Evolutionary conservation across 2,329 filamentous ascomycete genomes (phyloP).

Genomic region (Fonsecaea nubica): DNA sequence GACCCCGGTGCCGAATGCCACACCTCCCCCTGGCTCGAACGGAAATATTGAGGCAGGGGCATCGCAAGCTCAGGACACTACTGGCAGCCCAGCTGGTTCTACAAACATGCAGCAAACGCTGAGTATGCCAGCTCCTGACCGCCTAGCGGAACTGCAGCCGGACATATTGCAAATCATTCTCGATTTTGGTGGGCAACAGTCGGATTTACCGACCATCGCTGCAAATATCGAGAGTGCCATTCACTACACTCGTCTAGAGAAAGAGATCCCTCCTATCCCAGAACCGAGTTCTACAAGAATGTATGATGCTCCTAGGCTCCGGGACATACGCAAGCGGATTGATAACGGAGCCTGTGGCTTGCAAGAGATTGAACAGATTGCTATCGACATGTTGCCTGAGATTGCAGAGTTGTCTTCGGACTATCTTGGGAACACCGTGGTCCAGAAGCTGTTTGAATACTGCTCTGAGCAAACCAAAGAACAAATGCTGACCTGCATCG

Average conservation of each 20-base stretch:
- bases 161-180: slow-evolving; percentile 86
- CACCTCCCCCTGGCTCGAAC: slow-evolving; percentile 79
- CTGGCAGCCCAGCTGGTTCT: slow-evolving; percentile 42
- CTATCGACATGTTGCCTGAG: slow-evolving; percentile 92
- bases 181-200: slow-evolving; percentile 83
- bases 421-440: slow-evolving; percentile 98
- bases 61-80: slow-evolving; percentile 42
- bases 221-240: slow-evolving; percentile 78
- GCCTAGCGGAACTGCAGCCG: slow-evolving; percentile 76
- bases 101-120: slow-evolving; percentile 34
- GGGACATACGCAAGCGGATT: slow-evolving; percentile 96
- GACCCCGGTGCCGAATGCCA: slow-evolving; percentile 87
- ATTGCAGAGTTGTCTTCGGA: slow-evolving; percentile 94
- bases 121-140: slow-evolving; percentile 53
- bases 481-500: slow-evolving; percentile 86
- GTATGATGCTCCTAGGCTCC: slow-evolving; percentile 90
- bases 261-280: slow-evolving; percentile 86
- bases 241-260: slow-evolving; percentile 71
- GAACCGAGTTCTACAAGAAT: slow-evolving; percentile 88
- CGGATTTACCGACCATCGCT: slow-evolving; percentile 76
- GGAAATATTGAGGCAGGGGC: slow-evolving; percentile 28
- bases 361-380: slow-evolving; percentile 89
- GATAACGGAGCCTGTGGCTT: slow-evolving; percentile 89
- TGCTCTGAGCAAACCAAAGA: slow-evolving; percentile 91
- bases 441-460: slow-evolving; percentile 97